phyloP scores from a whole-genome alignment of 163 green algal species.

The Chlamydomonas reinhardtii region DNA sequence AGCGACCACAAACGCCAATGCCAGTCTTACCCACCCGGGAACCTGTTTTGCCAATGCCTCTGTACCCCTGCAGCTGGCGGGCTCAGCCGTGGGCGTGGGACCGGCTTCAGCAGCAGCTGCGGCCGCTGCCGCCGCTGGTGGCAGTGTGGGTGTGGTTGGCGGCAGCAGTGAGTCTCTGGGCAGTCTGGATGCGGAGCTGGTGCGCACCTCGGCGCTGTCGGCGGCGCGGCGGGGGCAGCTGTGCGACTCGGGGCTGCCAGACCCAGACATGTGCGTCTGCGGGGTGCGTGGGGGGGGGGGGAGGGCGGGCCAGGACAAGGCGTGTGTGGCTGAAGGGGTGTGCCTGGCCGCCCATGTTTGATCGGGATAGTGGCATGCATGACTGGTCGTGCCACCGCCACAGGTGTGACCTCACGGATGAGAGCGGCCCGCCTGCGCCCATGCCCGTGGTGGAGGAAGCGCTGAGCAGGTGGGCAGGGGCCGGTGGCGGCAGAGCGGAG shows the following conservation, averaged over 20 bases:
- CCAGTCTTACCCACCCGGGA: no score
- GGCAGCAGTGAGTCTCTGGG: no score
- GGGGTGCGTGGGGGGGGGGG: not conserved
- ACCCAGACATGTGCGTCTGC: slow-evolving; percentile 69
- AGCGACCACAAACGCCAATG: no score
- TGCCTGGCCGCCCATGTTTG: not conserved
- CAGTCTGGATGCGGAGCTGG: not conserved
- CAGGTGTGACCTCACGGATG: not conserved
- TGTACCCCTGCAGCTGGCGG: no score
- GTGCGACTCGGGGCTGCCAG: slow-evolving; percentile 66
- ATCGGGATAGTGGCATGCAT: no score
- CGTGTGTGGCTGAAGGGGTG: not conserved
- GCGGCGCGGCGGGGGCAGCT: slow-evolving; percentile 23
- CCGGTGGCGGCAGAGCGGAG: not conserved
- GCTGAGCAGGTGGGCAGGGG: slow-evolving; percentile 33
- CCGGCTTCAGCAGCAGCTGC: no score
- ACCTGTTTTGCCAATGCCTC: no score
- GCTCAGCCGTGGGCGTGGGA: no score
- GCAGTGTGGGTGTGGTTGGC: no score
- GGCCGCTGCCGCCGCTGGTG: no score
- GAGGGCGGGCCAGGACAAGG: not conserved
- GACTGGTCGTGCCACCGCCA: no score
- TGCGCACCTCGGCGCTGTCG: not conserved
- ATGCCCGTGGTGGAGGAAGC: slow-evolving; percentile 32
- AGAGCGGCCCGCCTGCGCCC: not conserved